Evolutionary conservation across 768 basidiomycete species (phyloP).

Genomic region (Russula emetica): DNA sequence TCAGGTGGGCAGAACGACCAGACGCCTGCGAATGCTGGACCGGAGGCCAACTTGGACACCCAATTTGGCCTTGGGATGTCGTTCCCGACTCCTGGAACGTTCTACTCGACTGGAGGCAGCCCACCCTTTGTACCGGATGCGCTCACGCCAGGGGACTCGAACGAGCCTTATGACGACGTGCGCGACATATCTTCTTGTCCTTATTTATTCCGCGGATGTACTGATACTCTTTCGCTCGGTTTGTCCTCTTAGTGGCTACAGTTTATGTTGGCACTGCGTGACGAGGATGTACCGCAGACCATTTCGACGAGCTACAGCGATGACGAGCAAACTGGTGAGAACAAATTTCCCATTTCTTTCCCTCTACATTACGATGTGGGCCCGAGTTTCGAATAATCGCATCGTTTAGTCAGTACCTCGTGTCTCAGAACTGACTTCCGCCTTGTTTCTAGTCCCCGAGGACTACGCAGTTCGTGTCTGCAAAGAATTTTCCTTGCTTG

Average conservation of each 20-base stretch:
- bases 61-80: constrained; percentile 30
- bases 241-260: constrained; percentile 50
- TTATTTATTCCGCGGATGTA: not conserved
- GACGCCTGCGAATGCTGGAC: constrained; percentile 17
- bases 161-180: constrained; percentile 26
- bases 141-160: not conserved
- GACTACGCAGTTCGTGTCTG: constrained; percentile 50
- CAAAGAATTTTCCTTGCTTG: constrained; percentile 56
- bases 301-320: constrained; percentile 75
- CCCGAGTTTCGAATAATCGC: not conserved
- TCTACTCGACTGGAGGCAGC: constrained; percentile 28
- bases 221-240: not conserved
- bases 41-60: constrained; percentile 30
- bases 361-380: not conserved
- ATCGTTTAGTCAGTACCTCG: not conserved
- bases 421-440: not conserved
- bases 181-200: not conserved
- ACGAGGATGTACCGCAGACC: constrained; percentile 47
- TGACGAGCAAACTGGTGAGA: constrained; percentile 60
- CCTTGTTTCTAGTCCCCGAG: constrained; percentile 41
- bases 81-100: constrained; percentile 29
- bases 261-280: constrained; percentile 41
- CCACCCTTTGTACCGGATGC: constrained; percentile 29
- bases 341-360: not conserved
- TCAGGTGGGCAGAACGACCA: constrained; percentile 29